Evolutionary conservation across 2,329 filamentous ascomycete genomes (phyloP).

Genomic region (Penicillium sp.): DNA sequence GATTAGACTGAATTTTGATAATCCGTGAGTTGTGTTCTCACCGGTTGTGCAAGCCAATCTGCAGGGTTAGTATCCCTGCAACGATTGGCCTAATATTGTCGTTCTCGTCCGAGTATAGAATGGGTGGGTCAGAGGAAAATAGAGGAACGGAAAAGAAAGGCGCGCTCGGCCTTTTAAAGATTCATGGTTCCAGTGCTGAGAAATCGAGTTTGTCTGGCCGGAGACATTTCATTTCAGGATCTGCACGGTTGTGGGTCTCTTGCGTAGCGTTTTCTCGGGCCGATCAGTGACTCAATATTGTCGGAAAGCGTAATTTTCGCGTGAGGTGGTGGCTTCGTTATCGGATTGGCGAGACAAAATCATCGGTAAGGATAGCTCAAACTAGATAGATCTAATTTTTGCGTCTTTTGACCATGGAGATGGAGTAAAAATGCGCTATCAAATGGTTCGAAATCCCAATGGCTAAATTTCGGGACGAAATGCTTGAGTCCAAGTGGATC

Average conservation of each 20-base stretch:
- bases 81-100: neutral
- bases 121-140: neutral
- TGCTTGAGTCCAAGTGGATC: neutral
- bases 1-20: conserved; percentile 12
- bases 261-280: neutral
- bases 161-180: neutral
- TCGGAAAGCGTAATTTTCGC: neutral
- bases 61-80: neutral
- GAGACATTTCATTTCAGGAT: conserved; percentile 1
- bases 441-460: neutral
- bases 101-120: neutral
- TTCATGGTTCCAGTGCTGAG: neutral
- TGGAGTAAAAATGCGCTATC: no score
- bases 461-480: neutral
- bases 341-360: no score
- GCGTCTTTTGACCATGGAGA: no score
- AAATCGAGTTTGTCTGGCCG: conserved; percentile 1
- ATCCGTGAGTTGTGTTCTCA: conserved; percentile 9
- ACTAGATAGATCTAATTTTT: no score
- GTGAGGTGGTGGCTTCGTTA: neutral
- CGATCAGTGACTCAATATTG: neutral
- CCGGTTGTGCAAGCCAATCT: conserved; percentile 2
- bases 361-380: accelerated
- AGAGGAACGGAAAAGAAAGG: neutral
- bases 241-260: conserved; percentile 2